Conservation (phyloP, 1,284 basidiomycete genomes). For the Amylostereum areolatum region DNA sequence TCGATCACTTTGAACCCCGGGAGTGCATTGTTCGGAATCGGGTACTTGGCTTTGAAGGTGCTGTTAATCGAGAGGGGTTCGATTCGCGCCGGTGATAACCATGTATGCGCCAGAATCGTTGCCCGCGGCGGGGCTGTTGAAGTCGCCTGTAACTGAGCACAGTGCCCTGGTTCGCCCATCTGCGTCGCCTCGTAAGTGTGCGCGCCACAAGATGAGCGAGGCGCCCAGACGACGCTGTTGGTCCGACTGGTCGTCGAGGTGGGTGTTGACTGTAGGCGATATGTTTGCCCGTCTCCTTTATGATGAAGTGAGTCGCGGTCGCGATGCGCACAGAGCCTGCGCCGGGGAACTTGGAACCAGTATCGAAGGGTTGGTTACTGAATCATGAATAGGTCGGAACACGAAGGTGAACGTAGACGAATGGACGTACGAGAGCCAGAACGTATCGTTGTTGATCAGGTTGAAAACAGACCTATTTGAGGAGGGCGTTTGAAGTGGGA, state of each 20-base stretch:
- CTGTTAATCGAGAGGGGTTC: conserved; percentile 34
- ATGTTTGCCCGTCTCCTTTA: conserved; percentile 13
- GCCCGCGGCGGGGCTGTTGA: conserved; percentile 44
- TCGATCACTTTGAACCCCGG: conserved; percentile 41
- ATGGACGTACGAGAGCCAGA: conserved; percentile 46
- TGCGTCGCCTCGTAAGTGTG: conserved; percentile 38
- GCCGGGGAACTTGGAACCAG: conserved; percentile 40
- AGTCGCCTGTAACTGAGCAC: conserved; percentile 40
- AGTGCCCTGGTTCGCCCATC: conserved; percentile 34
- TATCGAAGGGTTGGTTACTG: conserved; percentile 13
- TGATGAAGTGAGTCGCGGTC: conserved; percentile 37
- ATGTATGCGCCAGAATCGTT: conserved; percentile 44
- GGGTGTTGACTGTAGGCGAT: conserved; percentile 46
- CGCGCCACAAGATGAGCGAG: conserved; percentile 43
- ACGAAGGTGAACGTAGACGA: not conserved
- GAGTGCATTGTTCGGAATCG: conserved; percentile 25
- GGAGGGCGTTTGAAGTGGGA: not conserved
- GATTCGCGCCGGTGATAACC: conserved; percentile 37
- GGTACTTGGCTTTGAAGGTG: conserved; percentile 37
- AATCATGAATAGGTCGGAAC: conserved; percentile 15
- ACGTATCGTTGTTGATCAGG: conserved; percentile 40
- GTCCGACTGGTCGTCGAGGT: conserved; percentile 53
- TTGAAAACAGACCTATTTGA: conserved; percentile 28
- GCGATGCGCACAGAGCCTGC: conserved; percentile 50
- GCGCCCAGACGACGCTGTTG: conserved; percentile 43